These are phyloP conservation scores for Tilletiaria anomala DNA, from an alignment of 1,284 basidiomycete species.

Conservation along the genomic window DNA sequence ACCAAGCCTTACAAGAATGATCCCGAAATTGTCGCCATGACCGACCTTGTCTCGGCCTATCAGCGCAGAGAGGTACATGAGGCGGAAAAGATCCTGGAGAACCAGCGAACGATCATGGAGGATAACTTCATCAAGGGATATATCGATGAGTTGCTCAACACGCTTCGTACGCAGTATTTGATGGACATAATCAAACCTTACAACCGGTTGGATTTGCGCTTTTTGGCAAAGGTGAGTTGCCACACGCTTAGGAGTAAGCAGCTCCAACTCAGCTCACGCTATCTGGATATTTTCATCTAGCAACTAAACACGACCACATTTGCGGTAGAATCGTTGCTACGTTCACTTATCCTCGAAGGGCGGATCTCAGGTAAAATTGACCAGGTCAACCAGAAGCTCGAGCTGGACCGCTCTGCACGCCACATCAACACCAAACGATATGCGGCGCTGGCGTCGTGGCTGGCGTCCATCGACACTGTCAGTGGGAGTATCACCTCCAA, in stretches of 20 bases:
- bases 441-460: too few relatives aligned
- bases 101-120: slow-evolving; percentile 82
- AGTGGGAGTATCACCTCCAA: too few relatives aligned
- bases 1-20: slow-evolving; percentile 99
- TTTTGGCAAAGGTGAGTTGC: slow-evolving; percentile 62
- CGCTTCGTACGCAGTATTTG: slow-evolving; percentile 83
- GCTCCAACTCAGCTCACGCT: slow-evolving; percentile 1
- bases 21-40: slow-evolving; percentile 94
- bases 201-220: slow-evolving; percentile 74
- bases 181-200: slow-evolving; percentile 97
- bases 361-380: slow-evolving; percentile 91
- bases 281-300: too few relatives aligned
- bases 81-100: slow-evolving; percentile 89
- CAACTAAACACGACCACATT: slow-evolving; percentile 76
- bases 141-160: slow-evolving; percentile 85
- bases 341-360: slow-evolving; percentile 83
- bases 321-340: slow-evolving; percentile 83
- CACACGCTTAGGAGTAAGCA: slow-evolving; percentile 2
- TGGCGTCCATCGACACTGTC: too few relatives aligned
- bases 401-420: slow-evolving; percentile 51
- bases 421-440: background rate
- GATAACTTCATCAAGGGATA: slow-evolving; percentile 83
- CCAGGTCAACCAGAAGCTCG: slow-evolving; percentile 78
- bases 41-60: slow-evolving; percentile 86
- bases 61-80: slow-evolving; percentile 87